Evolutionary conservation across 768 basidiomycete genomes (phyloP).

Genomic region (Amanita exitialis): DNA sequence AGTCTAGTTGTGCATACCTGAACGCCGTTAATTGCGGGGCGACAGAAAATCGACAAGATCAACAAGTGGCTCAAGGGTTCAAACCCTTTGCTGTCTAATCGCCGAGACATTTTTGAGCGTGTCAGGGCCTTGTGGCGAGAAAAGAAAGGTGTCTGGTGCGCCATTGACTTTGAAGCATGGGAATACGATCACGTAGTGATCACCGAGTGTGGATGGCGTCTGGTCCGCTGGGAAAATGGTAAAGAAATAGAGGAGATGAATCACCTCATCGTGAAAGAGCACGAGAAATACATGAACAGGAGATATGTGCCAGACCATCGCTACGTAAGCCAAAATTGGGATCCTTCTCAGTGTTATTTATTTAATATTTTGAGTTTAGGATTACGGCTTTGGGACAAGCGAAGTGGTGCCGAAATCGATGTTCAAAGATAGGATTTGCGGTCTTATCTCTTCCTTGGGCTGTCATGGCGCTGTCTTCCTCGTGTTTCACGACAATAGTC

Average conservation of each 20-base stretch:
- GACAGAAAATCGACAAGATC: constrained; percentile 65
- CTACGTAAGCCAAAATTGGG: constrained; percentile 28
- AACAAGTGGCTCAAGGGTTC: constrained; percentile 69
- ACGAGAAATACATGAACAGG: constrained; percentile 44
- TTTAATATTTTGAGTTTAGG: constrained; percentile 23
- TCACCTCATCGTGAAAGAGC: constrained; percentile 59
- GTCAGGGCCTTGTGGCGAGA: constrained; percentile 53
- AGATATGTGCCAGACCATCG: constrained; percentile 55
- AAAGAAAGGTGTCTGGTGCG: constrained; percentile 62
- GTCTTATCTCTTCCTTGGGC: constrained; percentile 29
- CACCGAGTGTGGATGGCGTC: constrained; percentile 79
- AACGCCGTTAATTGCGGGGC: not conserved
- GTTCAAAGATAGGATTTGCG: constrained; percentile 43
- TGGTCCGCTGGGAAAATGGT: constrained; percentile 45
- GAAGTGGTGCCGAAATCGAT: constrained; percentile 36
- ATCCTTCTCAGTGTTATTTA: not conserved
- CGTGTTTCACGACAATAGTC: constrained; percentile 70
- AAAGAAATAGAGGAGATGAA: constrained; percentile 36
- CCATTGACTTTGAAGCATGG: constrained; percentile 81
- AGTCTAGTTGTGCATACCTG: not conserved
- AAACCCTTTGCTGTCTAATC: constrained; percentile 40
- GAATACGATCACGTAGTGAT: constrained; percentile 63
- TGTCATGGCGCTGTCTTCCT: constrained; percentile 57
- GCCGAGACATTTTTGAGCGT: constrained; percentile 60
- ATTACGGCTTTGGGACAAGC: constrained; percentile 59